Conservation (phyloP, 495 filamentous ascomycete genomes). For the Recurvomyces mirabilis region DNA sequence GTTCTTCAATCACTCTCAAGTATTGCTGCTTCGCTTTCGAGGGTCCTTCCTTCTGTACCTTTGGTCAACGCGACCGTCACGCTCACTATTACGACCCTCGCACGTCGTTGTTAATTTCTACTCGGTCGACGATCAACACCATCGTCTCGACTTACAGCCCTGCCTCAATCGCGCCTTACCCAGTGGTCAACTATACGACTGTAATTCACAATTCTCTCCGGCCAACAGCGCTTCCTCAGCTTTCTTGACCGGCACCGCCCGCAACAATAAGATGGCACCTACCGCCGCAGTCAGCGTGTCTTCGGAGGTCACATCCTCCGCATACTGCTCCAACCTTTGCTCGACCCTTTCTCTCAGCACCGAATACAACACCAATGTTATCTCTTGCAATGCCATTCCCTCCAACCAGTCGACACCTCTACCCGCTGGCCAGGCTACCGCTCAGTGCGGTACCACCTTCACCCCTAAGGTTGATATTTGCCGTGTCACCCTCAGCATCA, state of each 20-base stretch:
- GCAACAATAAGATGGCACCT: conserved; percentile 1
- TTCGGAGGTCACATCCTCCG: not conserved
- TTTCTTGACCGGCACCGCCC: conserved; percentile 7
- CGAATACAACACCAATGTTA: not conserved
- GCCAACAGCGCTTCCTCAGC: not conserved
- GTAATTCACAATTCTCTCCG: not conserved
- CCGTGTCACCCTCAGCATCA: conserved; percentile 43
- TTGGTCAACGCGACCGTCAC: conserved; percentile 2
- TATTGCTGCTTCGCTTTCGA: not conserved
- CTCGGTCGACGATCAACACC: not conserved
- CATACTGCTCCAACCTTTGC: conserved; percentile 5
- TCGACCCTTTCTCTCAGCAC: not conserved
- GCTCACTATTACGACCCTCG: not conserved
- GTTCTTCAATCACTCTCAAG: conserved; percentile 1
- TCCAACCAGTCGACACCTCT: not conserved
- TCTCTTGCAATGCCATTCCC: conserved; percentile 1
- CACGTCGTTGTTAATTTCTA: not conserved
- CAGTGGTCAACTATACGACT: not conserved
- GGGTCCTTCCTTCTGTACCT: not conserved
- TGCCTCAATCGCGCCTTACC: not conserved
- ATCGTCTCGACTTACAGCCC: not conserved
- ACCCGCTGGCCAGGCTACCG: not conserved
- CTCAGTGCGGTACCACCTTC: conserved; percentile 9
- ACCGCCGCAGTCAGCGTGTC: not conserved
- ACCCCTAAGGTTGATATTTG: conserved; percentile 38